Evolutionary conservation across 2,329 filamentous ascomycete species (phyloP).

Genomic region (Sporothrix pallida): DNA sequence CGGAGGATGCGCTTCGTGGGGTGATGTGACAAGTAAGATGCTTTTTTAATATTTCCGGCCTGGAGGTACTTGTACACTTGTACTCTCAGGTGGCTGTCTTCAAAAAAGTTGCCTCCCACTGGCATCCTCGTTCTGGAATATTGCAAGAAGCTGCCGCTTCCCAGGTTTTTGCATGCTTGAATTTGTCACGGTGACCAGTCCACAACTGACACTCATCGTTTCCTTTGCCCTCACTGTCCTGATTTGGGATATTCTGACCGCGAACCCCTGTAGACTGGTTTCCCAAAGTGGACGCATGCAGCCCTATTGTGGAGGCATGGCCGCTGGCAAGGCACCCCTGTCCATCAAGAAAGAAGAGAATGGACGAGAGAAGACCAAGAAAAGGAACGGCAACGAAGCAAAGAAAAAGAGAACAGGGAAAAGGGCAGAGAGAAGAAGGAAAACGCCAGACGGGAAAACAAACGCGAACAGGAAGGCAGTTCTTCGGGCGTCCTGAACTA

Average conservation of each 20-base stretch:
- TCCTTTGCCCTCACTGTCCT: not conserved
- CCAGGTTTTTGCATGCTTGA: too few species aligned
- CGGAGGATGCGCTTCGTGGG: not conserved
- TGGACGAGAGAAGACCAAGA: too few species aligned
- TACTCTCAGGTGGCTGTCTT: too few species aligned
- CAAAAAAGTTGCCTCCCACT: not conserved
- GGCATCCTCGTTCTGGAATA: too few species aligned
- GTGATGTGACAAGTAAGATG: not conserved
- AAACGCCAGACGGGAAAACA: not conserved
- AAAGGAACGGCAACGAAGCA: not conserved
- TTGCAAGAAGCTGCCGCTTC: not conserved
- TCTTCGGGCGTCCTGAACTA: not conserved
- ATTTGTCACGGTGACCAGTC: too few species aligned
- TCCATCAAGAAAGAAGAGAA: not conserved
- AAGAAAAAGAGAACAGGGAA: not conserved
- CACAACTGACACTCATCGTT: not conserved
- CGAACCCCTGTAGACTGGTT: slow-evolving; percentile 1
- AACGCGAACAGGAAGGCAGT: not conserved
- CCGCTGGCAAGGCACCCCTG: slow-evolving; percentile 13
- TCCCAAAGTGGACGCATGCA: slow-evolving; percentile 22
- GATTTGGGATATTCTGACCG: not conserved
- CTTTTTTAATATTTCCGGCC: too few species aligned
- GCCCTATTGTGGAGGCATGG: slow-evolving; percentile 22
- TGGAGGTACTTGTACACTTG: too few species aligned
- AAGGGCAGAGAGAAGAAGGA: too few species aligned